Evolutionary conservation across 768 basidiomycete species (phyloP).

Genomic region (Brasilioporus rufonigricans): DNA sequence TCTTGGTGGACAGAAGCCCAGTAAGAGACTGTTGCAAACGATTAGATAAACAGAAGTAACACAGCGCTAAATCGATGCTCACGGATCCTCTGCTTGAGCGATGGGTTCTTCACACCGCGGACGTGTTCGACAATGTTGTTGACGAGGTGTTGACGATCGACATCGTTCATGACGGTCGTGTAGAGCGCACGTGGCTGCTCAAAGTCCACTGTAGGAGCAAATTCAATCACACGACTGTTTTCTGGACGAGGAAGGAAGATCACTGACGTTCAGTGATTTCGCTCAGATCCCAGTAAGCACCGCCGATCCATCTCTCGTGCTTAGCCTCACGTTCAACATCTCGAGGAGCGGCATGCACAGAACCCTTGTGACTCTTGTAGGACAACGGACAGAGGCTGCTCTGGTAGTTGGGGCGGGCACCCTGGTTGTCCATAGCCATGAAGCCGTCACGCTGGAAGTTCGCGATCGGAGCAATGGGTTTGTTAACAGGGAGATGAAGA

Average conservation of each 20-base stretch:
- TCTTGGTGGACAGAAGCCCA: slow-evolving; percentile 78
- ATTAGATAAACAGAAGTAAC: background rate
- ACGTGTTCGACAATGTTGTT: slow-evolving; percentile 67
- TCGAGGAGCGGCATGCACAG: slow-evolving; percentile 40
- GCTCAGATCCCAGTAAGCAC: slow-evolving; percentile 64
- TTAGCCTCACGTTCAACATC: slow-evolving; percentile 38
- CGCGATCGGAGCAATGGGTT: slow-evolving; percentile 64
- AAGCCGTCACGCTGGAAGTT: slow-evolving; percentile 94
- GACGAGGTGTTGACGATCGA: slow-evolving; percentile 58
- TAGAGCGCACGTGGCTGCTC: slow-evolving; percentile 78
- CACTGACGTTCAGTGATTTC: slow-evolving; percentile 78
- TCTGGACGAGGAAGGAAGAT: background rate
- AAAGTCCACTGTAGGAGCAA: slow-evolving; percentile 60
- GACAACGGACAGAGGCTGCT: slow-evolving; percentile 69
- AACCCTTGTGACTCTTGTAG: slow-evolving; percentile 52
- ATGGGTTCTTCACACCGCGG: slow-evolving; percentile 54
- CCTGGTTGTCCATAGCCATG: slow-evolving; percentile 72
- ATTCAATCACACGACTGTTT: background rate
- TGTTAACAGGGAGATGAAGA: slow-evolving; percentile 86
- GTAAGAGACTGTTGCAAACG: slow-evolving; percentile 53
- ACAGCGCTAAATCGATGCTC: slow-evolving; percentile 28
- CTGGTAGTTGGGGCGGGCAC: slow-evolving; percentile 84
- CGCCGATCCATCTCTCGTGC: slow-evolving; percentile 77
- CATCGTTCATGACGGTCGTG: slow-evolving; percentile 63
- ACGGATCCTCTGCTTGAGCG: slow-evolving; percentile 67